Evolutionary conservation across 352 stramenopile genomes (phyloP), one percentile per base, ranked within the genome.

Genomic region (Phytophthora niederhauseri): DNA sequence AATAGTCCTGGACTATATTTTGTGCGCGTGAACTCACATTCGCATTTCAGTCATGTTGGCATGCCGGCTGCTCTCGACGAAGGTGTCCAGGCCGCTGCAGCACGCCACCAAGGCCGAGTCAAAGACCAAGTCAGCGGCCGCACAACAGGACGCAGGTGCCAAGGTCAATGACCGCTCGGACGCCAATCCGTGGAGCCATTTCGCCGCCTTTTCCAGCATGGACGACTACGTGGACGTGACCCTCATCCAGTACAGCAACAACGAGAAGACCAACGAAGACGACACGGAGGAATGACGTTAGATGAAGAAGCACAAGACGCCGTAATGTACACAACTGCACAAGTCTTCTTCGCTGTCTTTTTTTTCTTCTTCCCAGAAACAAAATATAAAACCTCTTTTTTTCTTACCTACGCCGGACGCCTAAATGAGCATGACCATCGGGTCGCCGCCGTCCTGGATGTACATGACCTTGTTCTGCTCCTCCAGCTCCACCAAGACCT

Each of bases 391-490:
- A 67, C 34, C 51, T 70, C 41, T 64, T 69, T 75, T 36, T 57
- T 61, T 31, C 28, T 31, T 43, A 52, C 55, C 61, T 48, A 52
- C 51, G 53, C n/a, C 14, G 4, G 22, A 1, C 62, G 24, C 46
- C 86, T 91, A 96, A 72, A 96, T 86, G 78, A 96, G 82, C 85
- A 96, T 93, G 45, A 96, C 76, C 73, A 89, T 81, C 24, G 87
- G 87, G 50, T 92, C 86, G 48, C 86, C 87, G 62, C 81, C 84
- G 71, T 94, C 89, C 66, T 81, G 85, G 57, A 96, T 82, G 73
- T 92, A 97, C 89, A 97, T 97, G 77, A 97, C 72, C 75, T 94
- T 94, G 81, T 97, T 97, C 76, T 95, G 76, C 65, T 93, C 78
- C 58, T 97, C 89, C 54, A 95, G 77, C 61, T 86, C 78, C 57